Conservation (phyloP, 371 early-diverging fungal genomes). For the Lichtheimia corymbifera region DNA sequence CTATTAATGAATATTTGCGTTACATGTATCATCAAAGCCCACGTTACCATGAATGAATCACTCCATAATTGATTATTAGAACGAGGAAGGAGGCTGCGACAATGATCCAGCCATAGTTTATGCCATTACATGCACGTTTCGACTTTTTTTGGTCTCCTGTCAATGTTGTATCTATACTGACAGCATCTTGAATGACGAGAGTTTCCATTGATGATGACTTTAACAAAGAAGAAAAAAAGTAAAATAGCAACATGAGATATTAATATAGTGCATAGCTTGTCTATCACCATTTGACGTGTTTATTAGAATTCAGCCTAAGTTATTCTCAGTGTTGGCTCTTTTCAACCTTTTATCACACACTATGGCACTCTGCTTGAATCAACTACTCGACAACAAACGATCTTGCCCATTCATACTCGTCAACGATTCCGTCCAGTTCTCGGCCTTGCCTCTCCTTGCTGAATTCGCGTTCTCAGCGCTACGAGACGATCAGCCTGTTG, state of each 20-base stretch:
- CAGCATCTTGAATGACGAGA: too few relatives aligned
- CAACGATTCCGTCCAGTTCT: slow-evolving; percentile 31
- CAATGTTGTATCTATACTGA: too few relatives aligned
- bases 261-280: too few relatives aligned
- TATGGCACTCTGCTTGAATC: slow-evolving; percentile 35
- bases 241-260: too few relatives aligned
- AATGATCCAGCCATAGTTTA: slow-evolving; percentile 52
- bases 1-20: too few relatives aligned
- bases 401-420: slow-evolving; percentile 32
- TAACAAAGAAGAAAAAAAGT: too few relatives aligned
- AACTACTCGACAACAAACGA: slow-evolving; percentile 37
- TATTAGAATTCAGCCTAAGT: too few relatives aligned
- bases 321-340: background rate
- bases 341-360: background rate
- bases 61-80: slow-evolving; percentile 53
- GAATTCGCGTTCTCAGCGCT: slow-evolving; percentile 31
- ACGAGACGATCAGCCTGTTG: slow-evolving; percentile 21
- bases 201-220: too few relatives aligned
- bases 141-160: too few relatives aligned
- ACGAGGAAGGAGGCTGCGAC: slow-evolving; percentile 53
- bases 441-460: slow-evolving; percentile 25
- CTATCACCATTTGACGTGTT: too few relatives aligned
- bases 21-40: too few relatives aligned
- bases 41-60: slow-evolving; percentile 24
- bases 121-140: too few relatives aligned